Conservation (phyloP, 2,329 filamentous ascomycete species). For the Cytospora piceicola region DNA sequence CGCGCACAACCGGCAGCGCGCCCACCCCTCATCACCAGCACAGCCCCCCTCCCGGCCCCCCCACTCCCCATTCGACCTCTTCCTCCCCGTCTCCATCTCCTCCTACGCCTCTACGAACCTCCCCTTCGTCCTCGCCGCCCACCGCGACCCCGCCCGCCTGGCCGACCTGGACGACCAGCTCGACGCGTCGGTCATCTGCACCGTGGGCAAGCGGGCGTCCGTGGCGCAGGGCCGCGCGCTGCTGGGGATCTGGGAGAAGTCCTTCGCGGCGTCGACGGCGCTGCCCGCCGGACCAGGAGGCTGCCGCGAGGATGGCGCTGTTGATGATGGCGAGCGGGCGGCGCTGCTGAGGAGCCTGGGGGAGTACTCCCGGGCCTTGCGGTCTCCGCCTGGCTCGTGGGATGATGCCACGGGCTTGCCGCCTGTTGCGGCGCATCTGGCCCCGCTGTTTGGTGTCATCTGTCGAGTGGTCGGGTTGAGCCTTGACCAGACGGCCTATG, state of each 20-base stretch:
- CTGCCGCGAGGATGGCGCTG: neutral
- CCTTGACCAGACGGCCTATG: constrained; percentile 67
- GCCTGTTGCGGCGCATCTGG: constrained; percentile 65
- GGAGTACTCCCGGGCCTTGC: constrained; percentile 19
- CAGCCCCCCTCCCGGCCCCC: constrained; percentile 33
- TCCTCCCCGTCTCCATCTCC: constrained; percentile 71
- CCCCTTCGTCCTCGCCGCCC: constrained; percentile 73
- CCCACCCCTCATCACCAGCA: constrained; percentile 20
- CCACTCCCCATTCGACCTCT: constrained; percentile 60
- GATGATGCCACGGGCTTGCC: constrained; percentile 40
- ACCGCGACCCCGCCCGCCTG: constrained; percentile 58
- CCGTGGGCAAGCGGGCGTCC: constrained; percentile 77
- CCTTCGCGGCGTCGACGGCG: constrained; percentile 53
- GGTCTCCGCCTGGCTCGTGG: constrained; percentile 10
- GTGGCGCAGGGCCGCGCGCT: constrained; percentile 77
- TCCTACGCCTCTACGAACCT: constrained; percentile 74
- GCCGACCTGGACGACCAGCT: constrained; percentile 71
- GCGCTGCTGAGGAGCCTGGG: constrained; percentile 29
- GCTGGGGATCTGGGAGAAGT: constrained; percentile 75
- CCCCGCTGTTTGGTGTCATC: constrained; percentile 72
- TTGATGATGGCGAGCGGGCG: constrained; percentile 17
- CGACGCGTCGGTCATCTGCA: constrained; percentile 76
- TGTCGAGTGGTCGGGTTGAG: constrained; percentile 64
- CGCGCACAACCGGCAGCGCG: constrained; percentile 58
- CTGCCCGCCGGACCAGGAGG: constrained; percentile 27